Evolutionary conservation across 129 eudicot genomes (phyloP).

Genomic region (Glebionis coronaria): DNA sequence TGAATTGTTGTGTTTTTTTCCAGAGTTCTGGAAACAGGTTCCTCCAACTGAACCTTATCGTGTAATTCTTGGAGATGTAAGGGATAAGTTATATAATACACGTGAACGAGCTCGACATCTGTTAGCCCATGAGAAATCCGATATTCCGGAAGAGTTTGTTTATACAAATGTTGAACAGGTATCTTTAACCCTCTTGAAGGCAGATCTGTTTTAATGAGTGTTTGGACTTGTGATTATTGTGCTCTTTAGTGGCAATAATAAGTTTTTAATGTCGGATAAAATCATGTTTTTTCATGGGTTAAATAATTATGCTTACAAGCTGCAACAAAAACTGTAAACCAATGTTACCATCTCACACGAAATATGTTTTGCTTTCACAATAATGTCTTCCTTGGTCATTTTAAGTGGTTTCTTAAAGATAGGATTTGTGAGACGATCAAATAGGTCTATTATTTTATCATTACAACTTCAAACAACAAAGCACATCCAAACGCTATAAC

Average conservation of each 20-base stretch:
- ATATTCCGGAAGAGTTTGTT: conserved; percentile 83
- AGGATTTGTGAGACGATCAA: background rate
- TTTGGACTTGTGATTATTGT: background rate
- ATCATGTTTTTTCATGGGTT: too few relatives aligned
- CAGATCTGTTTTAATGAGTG: background rate
- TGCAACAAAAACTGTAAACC: too few relatives aligned
- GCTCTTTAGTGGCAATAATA: background rate
- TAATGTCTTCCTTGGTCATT: background rate
- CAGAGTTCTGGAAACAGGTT: conserved; percentile 96
- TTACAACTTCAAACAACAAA: background rate
- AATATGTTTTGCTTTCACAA: background rate
- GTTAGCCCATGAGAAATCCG: conserved; percentile 73
- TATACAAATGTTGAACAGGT: conserved; percentile 88
- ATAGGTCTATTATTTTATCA: background rate
- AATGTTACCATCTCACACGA: background rate
- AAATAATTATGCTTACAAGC: too few relatives aligned
- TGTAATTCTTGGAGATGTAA: conserved; percentile 94
- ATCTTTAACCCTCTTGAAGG: background rate
- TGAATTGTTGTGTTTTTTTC: conserved; percentile 13
- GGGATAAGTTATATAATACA: conserved; percentile 80
- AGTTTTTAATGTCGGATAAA: background rate
- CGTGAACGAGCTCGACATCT: conserved; percentile 96
- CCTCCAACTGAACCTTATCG: conserved; percentile 95
- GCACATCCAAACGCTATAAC: conserved; percentile 4
- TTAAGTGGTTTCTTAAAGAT: background rate